These are phyloP conservation scores for Rhodotorula sp. DNA, from an alignment of 1,284 basidiomycete species.

Conservation along the genomic window DNA sequence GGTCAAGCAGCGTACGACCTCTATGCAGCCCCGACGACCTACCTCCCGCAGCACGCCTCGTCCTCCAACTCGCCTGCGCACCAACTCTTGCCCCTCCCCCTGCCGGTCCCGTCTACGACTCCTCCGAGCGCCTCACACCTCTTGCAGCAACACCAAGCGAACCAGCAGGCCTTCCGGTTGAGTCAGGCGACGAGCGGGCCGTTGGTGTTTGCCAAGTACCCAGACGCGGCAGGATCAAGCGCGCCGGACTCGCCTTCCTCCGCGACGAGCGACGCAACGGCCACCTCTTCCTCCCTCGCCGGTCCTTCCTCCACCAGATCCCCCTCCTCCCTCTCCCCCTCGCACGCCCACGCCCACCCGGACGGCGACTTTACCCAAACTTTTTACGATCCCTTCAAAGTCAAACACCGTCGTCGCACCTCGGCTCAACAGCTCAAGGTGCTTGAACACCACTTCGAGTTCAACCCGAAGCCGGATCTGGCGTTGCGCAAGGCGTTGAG, in stretches of 20 bases:
- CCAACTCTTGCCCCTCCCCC: not conserved
- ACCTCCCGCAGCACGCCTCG: no score
- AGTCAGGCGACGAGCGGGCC: not conserved
- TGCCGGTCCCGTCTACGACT: not conserved
- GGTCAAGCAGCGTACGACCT: no score
- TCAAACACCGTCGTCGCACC: slow-evolving; percentile 47
- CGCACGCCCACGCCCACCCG: not conserved
- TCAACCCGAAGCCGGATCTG: slow-evolving; percentile 85
- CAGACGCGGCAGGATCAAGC: no score
- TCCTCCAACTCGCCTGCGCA: not conserved
- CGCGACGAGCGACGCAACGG: no score
- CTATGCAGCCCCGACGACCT: no score
- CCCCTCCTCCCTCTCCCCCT: not conserved
- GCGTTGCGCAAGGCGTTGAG: slow-evolving; percentile 73
- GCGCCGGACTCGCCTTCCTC: no score
- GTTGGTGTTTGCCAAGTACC: no score
- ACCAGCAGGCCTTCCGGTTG: slow-evolving; percentile 22
- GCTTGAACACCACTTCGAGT: slow-evolving; percentile 77
- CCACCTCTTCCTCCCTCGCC: no score
- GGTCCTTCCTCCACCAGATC: no score
- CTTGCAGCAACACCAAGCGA: slow-evolving; percentile 29
- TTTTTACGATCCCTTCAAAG: slow-evolving; percentile 39
- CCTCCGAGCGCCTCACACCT: slow-evolving; percentile 2
- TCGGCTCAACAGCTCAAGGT: slow-evolving; percentile 52
- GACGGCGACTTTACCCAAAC: slow-evolving; percentile 14